These are phyloP conservation scores for Hyphopichia burtonii DNA, from an alignment of 1,139 yeast species.

Conservation along the genomic window DNA sequence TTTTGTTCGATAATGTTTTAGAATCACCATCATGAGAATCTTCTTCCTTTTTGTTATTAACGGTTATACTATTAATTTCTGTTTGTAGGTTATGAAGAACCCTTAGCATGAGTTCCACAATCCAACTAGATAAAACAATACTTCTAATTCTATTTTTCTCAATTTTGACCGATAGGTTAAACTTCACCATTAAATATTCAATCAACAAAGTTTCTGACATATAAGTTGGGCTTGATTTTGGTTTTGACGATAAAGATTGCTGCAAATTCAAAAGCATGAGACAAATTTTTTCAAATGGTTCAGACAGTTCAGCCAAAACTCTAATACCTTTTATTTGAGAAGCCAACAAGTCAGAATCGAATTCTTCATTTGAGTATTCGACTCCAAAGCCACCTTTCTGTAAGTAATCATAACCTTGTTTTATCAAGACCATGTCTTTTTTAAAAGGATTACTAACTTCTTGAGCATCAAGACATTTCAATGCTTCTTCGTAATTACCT, in stretches of 20 bases:
- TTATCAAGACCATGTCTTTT: constrained; percentile 55
- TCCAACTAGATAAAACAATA: constrained; percentile 76
- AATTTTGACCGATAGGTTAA: constrained; percentile 33
- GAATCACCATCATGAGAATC: background rate
- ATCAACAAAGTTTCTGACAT: constrained; percentile 40
- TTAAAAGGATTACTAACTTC: constrained; percentile 26
- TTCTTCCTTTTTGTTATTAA: background rate
- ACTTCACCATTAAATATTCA: constrained; percentile 56
- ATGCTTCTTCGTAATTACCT: constrained; percentile 68
- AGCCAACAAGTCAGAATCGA: constrained; percentile 16
- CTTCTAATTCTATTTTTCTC: constrained; percentile 51
- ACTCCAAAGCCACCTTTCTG: constrained; percentile 44
- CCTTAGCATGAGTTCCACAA: constrained; percentile 57
- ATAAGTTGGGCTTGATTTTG: constrained; percentile 18
- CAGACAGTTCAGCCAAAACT: constrained; percentile 61
- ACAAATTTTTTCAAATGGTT: constrained; percentile 72
- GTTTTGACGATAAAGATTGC: constrained; percentile 6
- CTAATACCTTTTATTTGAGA: constrained; percentile 56
- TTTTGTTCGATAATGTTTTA: background rate
- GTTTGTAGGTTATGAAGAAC: constrained; percentile 21
- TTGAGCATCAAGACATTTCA: constrained; percentile 40
- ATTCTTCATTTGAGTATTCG: constrained; percentile 15
- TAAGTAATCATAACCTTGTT: constrained; percentile 62
- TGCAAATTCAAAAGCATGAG: constrained; percentile 54
- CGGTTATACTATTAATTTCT: constrained; percentile 9